Base-by-base conservation (phyloP, 1,284 basidiomycete species). In the Marasmius fiardii region DNA sequence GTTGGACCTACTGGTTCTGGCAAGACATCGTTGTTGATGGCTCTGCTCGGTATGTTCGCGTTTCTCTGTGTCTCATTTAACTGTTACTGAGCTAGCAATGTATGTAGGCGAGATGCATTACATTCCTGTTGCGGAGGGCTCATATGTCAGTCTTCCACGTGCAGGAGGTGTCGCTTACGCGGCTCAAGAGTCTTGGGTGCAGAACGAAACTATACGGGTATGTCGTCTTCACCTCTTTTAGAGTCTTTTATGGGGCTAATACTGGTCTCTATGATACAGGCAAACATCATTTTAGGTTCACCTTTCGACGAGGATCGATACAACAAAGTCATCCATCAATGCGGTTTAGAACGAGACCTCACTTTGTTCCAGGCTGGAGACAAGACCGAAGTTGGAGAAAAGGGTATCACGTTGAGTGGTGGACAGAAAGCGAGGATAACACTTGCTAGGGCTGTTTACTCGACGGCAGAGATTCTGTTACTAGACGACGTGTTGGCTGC, bases 241-340 rank as follows among this genome's bases (percentile, higher is more conserved):
- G 28, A 11, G 11, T 12, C 11, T n/a, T 6, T 28, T 24, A 48
- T 12, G 4, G 11, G 14, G 16, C 37, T 20, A 6, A 16, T 4
- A 4, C 5, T 10, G 28, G 28, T 41, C 4, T 28, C 43, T 11
- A 69, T 73, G 74, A 52, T 80, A 77, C 55, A 81, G 64, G 85
- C 91, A 51, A 97, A 95, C 64, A 93, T 97, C 59, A 62, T 94
- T 26, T 96, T 95, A 68, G 88, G 89, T 34, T 73, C 86, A 4
- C 83, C 86, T 0, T 92, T 80, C 62, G 80, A 90, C 59, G 81
- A 85, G 63, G 76, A 77, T 35, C 80, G 93, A 1, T 95, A 95
- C 65, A 76, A 82, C 54, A 80, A 80, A 61, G 85, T 85, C 50
- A 62, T 84, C 14, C 65, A 75, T 21, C 80, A 81, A 59, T 86